Percentiles rank a stretch among this genome's conserved stretches.
Conservation (phyloP, 1,284 basidiomycete genomes). For the Ceratobasidium sp. region DNA sequence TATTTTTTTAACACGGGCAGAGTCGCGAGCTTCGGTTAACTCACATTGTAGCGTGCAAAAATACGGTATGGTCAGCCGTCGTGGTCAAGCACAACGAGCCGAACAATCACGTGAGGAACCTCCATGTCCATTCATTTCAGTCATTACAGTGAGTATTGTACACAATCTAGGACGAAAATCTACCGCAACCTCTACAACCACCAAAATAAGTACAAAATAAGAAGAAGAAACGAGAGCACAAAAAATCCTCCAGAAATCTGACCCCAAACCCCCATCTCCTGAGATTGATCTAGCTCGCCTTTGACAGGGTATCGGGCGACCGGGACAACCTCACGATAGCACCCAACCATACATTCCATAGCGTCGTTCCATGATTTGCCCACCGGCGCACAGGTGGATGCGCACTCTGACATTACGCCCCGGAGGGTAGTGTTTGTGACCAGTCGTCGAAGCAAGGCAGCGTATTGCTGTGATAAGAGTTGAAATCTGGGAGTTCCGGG, state of each 20-base stretch:
- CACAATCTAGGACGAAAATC: not conserved
- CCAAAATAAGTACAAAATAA: conserved; percentile 12
- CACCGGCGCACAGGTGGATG: conserved; percentile 57
- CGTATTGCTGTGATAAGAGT: conserved; percentile 56
- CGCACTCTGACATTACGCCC: conserved; percentile 60
- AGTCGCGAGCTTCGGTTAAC: no score
- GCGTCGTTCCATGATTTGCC: conserved; percentile 67
- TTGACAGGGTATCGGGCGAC: conserved; percentile 44
- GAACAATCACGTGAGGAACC: no score
- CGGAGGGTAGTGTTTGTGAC: conserved; percentile 57
- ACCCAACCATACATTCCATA: conserved; percentile 66
- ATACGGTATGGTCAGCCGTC: no score
- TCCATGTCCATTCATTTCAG: no score
- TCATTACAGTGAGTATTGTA: no score
- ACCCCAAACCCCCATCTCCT: not conserved
- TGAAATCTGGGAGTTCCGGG: conserved; percentile 29
- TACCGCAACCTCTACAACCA: conserved; percentile 1
- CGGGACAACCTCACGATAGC: conserved; percentile 61
- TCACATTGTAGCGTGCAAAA: no score
- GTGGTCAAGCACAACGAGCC: no score
- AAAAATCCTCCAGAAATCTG: not conserved
- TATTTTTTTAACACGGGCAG: no score
- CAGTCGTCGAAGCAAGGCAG: conserved; percentile 58
- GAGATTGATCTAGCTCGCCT: no score
- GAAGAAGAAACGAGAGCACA: not conserved